Evolutionary conservation across 768 basidiomycete species (phyloP).

Genomic region (Dioszegia crocea): DNA sequence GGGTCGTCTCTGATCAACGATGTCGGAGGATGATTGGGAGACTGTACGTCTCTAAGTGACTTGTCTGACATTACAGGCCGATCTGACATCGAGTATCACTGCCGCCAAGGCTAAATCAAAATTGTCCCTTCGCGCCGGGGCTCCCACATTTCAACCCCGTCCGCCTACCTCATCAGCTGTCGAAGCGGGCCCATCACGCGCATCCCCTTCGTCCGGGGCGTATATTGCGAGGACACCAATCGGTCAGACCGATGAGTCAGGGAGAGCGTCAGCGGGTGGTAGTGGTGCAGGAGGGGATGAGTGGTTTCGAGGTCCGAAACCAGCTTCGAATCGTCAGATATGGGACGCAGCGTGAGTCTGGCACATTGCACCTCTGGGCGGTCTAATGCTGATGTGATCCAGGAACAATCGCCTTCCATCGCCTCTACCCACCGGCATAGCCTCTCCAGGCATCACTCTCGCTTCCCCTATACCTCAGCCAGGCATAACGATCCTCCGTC

Average conservation of each 20-base stretch:
- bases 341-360: slow-evolving; percentile 20
- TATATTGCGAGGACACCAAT: not conserved
- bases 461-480: slow-evolving; percentile 6
- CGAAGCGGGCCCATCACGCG: not conserved
- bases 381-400: not conserved
- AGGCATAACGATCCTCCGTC: slow-evolving; percentile 16
- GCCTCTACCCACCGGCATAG: slow-evolving; percentile 1
- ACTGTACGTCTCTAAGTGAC: slow-evolving; percentile 5
- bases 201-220: not conserved
- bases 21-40: slow-evolving; percentile 24
- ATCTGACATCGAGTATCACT: slow-evolving; percentile 2
- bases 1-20: not conserved
- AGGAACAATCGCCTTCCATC: slow-evolving; percentile 5
- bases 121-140: slow-evolving; percentile 4
- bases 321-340: slow-evolving; percentile 17
- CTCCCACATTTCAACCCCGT: slow-evolving; percentile 9
- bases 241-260: not conserved
- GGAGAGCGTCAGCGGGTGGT: not conserved
- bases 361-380: not conserved
- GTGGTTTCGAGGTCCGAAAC: slow-evolving; percentile 12
- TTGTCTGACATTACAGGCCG: slow-evolving; percentile 7
- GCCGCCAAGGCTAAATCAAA: slow-evolving; percentile 2
- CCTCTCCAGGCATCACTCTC: not conserved
- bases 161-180: not conserved
- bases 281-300: slow-evolving; percentile 13